Percentiles rank a stretch among this genome's conserved stretches.
phyloP scores from a whole-genome alignment of 257 asterid genomes.

The Scutellaria barbata region DNA sequence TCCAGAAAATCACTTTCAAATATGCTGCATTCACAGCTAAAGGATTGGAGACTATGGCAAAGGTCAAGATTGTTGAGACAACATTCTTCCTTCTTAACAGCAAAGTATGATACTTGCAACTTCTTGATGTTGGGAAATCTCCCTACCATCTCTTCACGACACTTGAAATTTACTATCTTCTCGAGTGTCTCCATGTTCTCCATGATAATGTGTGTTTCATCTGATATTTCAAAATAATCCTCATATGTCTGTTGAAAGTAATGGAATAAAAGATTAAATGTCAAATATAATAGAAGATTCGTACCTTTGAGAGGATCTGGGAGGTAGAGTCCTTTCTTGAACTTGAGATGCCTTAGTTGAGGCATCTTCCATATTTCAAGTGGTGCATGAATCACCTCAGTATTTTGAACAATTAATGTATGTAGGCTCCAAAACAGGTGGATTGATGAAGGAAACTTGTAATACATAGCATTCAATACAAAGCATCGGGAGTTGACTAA shows the following conservation, averaged over 20 bases:
- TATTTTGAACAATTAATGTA: background rate
- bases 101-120: background rate
- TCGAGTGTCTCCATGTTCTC: background rate
- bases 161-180: background rate
- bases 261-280: too few relatives aligned
- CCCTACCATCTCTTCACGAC: background rate
- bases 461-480: background rate
- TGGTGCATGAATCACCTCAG: background rate
- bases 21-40: background rate
- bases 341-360: constrained; percentile 21
- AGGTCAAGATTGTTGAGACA: background rate
- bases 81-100: background rate
- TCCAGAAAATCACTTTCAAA: background rate
- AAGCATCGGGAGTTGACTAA: constrained; percentile 18
- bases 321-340: background rate
- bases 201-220: background rate
- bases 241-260: too few relatives aligned
- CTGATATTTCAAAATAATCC: background rate
- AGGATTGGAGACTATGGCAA: background rate
- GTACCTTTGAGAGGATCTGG: constrained; percentile 7
- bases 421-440: constrained; percentile 16
- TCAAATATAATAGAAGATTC: too few relatives aligned
- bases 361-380: constrained; percentile 29
- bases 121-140: background rate
- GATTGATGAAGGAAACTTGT: background rate